A percentile compares a stretch with the other conserved stretches of the same genome.
phyloP scores from a whole-genome alignment of 768 basidiomycete species.

The Boletus insuetus region DNA sequence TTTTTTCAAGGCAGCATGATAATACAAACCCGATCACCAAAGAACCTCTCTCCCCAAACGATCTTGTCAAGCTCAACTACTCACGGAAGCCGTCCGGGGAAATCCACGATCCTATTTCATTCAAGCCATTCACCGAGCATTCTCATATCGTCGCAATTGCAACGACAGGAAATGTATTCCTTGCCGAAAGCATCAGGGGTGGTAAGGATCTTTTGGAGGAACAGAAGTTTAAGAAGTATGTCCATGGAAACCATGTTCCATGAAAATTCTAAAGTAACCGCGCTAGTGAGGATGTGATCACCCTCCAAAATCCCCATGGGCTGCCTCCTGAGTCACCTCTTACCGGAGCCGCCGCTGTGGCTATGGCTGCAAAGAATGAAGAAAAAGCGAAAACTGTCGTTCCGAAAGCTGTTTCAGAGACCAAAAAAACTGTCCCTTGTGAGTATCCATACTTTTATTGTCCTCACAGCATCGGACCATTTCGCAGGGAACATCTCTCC shows the following conservation, averaged over 20 bases:
- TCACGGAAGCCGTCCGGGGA: slow-evolving; percentile 82
- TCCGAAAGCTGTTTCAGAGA: slow-evolving; percentile 35
- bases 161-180: slow-evolving; percentile 89
- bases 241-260: neutral
- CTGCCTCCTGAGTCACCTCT: slow-evolving; percentile 56
- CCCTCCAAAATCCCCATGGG: slow-evolving; percentile 88
- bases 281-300: slow-evolving; percentile 81
- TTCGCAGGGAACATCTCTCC: slow-evolving; percentile 83
- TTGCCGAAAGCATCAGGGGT: slow-evolving; percentile 86
- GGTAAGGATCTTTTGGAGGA: slow-evolving; percentile 87
- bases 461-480: neutral
- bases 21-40: slow-evolving; percentile 79
- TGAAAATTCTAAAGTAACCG: neutral
- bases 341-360: slow-evolving; percentile 24
- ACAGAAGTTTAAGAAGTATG: slow-evolving; percentile 77
- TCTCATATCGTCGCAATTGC: slow-evolving; percentile 92
- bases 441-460: slow-evolving; percentile 21
- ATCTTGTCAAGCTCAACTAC: slow-evolving; percentile 79
- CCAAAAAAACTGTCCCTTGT: slow-evolving; percentile 68
- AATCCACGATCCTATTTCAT: slow-evolving; percentile 94
- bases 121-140: slow-evolving; percentile 96
- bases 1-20: slow-evolving; percentile 63
- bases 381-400: slow-evolving; percentile 27
- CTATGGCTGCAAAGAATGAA: slow-evolving; percentile 36
- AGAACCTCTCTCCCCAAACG: slow-evolving; percentile 63